Percentiles rank a stretch among this genome's conserved stretches.
These are phyloP conservation scores for Aureobasidium sp. DNA, from an alignment of 2,329 filamentous ascomycete species.

Conservation along the genomic window DNA sequence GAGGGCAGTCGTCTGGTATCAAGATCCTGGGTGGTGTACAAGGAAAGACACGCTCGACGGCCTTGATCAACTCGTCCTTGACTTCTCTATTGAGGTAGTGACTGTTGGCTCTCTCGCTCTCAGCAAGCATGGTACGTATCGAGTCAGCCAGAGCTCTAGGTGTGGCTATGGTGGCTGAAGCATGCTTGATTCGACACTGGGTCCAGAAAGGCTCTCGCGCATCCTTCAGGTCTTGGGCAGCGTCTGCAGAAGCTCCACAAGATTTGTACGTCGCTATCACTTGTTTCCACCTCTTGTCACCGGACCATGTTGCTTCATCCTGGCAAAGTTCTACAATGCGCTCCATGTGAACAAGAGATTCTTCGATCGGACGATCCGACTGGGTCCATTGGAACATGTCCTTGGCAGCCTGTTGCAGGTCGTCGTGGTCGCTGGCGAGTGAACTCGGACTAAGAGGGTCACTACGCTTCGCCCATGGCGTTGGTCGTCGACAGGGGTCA, in stretches of 20 bases:
- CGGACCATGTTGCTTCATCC: background rate
- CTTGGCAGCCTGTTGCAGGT: background rate
- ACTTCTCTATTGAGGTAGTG: background rate
- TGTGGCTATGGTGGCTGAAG: background rate
- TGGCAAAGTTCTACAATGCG: constrained; percentile 1
- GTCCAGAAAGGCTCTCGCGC: constrained; percentile 7
- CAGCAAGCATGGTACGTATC: background rate
- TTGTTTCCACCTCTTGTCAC: background rate
- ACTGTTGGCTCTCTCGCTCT: background rate
- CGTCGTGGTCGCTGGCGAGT: background rate
- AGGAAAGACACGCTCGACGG: background rate
- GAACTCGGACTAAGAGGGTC: constrained; percentile 5
- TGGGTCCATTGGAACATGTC: background rate
- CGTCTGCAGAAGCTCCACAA: background rate
- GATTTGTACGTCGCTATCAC: background rate
- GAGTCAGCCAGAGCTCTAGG: constrained; percentile 4
- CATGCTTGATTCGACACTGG: background rate
- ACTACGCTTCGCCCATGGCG: constrained; percentile 1
- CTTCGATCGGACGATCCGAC: background rate
- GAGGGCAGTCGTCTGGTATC: background rate
- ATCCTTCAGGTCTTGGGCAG: background rate
- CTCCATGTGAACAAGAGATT: background rate
- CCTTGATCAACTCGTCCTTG: background rate
- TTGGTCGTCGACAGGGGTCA: background rate
- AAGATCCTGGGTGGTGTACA: background rate